phyloP scores from a whole-genome alignment of 2,329 filamentous ascomycete species.

The Biscogniauxia mediterranea region DNA sequence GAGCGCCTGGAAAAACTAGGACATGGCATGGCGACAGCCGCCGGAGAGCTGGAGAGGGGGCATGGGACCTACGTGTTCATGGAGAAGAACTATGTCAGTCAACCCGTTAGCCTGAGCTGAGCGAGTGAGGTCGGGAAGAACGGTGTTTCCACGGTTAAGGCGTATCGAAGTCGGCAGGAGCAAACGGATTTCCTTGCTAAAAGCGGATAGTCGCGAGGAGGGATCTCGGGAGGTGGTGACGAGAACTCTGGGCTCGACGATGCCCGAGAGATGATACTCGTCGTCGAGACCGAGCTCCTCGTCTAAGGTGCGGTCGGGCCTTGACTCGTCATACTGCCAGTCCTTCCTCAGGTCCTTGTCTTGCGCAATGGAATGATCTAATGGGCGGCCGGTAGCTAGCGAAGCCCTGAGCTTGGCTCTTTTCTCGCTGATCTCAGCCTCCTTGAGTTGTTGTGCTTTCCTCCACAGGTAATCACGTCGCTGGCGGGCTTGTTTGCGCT shows the following conservation, averaged over 20 bases:
- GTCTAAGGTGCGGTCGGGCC: constrained; percentile 62
- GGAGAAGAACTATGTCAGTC: constrained; percentile 80
- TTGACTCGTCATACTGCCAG: constrained; percentile 90
- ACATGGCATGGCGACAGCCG: too few species aligned
- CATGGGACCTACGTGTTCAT: constrained; percentile 36
- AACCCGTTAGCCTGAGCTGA: constrained; percentile 79
- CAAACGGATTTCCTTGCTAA: constrained; percentile 86
- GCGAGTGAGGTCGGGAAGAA: constrained; percentile 79
- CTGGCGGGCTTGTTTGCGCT: constrained; percentile 73
- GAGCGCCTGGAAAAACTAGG: constrained; percentile 71
- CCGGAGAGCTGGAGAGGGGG: too few species aligned
- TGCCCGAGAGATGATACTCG: constrained; percentile 84
- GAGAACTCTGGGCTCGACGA: constrained; percentile 83
- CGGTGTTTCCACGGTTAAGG: constrained; percentile 86
- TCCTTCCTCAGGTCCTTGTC: constrained; percentile 82
- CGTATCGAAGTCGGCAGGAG: constrained; percentile 81
- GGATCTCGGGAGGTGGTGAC: constrained; percentile 91
- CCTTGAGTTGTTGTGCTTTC: constrained; percentile 32
- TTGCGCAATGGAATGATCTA: constrained; percentile 79
- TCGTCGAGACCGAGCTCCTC: constrained; percentile 77
- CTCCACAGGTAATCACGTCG: constrained; percentile 65
- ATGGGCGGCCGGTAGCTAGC: constrained; percentile 82
- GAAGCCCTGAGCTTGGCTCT: constrained; percentile 82
- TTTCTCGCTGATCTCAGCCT: constrained; percentile 92
- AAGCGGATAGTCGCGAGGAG: constrained; percentile 78